Evolutionary conservation across 2,329 filamentous ascomycete genomes (phyloP).

Genomic region (Colletotrichum lindemuthianum): DNA sequence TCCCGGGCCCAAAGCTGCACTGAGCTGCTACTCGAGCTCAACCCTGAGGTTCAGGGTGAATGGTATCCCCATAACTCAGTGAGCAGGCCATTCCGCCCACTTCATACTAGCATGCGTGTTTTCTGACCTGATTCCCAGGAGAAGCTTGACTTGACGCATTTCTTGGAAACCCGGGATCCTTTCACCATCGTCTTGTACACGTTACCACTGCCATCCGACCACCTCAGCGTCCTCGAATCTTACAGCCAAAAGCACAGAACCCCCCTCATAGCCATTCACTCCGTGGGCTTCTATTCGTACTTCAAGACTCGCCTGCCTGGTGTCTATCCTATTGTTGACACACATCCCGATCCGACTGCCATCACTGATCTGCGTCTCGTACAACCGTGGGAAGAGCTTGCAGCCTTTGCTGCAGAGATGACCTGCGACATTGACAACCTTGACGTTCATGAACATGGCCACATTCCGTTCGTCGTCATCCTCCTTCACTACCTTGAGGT

Average conservation of each 20-base stretch:
- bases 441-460: constrained; percentile 85
- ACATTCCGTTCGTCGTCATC: constrained; percentile 87
- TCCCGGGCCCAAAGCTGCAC: constrained; percentile 82
- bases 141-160: constrained; percentile 48
- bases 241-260: constrained; percentile 67
- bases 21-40: constrained; percentile 84
- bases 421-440: constrained; percentile 76
- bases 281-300: constrained; percentile 90
- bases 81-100: constrained; percentile 40
- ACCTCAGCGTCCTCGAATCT: constrained; percentile 55
- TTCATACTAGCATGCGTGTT: neutral
- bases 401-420: constrained; percentile 72
- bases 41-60: constrained; percentile 87
- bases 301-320: constrained; percentile 82
- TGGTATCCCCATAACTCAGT: constrained; percentile 67
- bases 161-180: constrained; percentile 52
- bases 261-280: constrained; percentile 85
- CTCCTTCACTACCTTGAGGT: constrained; percentile 82
- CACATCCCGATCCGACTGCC: constrained; percentile 88
- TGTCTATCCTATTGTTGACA: constrained; percentile 94
- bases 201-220: constrained; percentile 57
- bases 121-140: constrained; percentile 37
- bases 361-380: constrained; percentile 87
- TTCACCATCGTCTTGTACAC: constrained; percentile 68
- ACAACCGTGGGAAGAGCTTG: constrained; percentile 85